Evolutionary conservation across 176 grass and related monocot genomes (phyloP).

Genomic region (Eleusine indica): DNA sequence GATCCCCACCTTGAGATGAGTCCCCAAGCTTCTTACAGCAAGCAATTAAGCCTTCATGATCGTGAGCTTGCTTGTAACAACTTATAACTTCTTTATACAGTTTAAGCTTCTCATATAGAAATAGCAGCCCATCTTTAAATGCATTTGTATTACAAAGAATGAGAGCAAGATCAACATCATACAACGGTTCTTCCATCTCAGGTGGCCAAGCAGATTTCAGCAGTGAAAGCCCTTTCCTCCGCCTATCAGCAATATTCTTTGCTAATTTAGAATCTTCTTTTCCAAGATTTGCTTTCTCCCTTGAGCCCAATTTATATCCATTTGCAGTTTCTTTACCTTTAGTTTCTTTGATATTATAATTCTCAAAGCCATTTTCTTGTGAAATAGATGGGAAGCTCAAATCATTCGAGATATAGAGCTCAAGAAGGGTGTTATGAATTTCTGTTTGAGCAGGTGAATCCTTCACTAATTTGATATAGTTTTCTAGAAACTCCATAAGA

Average conservation of each 20-base stretch:
- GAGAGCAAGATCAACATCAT: slow-evolving; percentile 87
- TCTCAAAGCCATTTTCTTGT: slow-evolving; percentile 67
- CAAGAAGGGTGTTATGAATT: slow-evolving; percentile 95
- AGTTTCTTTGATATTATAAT: slow-evolving; percentile 52
- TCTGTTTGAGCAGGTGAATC: slow-evolving; percentile 86
- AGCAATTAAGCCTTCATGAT: slow-evolving; percentile 95
- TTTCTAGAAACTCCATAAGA: slow-evolving; percentile 96
- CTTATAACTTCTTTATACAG: slow-evolving; percentile 95
- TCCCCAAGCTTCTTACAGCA: slow-evolving; percentile 94
- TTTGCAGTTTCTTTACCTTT: slow-evolving; percentile 56
- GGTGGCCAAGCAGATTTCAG: slow-evolving; percentile 85
- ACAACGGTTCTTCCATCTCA: slow-evolving; percentile 86
- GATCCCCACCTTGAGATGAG: slow-evolving; percentile 83
- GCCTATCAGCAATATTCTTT: slow-evolving; percentile 69
- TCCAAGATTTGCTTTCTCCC: slow-evolving; percentile 41
- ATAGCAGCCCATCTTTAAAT: slow-evolving; percentile 86
- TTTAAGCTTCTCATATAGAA: slow-evolving; percentile 96
- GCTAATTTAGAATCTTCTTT: slow-evolving; percentile 51
- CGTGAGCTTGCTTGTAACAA: slow-evolving; percentile 95
- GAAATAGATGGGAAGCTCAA: slow-evolving; percentile 78
- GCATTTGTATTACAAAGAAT: slow-evolving; percentile 91
- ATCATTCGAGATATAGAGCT: slow-evolving; percentile 89
- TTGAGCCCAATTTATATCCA: slow-evolving; percentile 44
- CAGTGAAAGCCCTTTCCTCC: slow-evolving; percentile 74
- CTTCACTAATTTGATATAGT: slow-evolving; percentile 77